Evolutionary conservation across 2,329 filamentous ascomycete genomes (phyloP), one percentile per base, ranked within the genome.

Genomic region (Penicillium aurantiogriseum): DNA sequence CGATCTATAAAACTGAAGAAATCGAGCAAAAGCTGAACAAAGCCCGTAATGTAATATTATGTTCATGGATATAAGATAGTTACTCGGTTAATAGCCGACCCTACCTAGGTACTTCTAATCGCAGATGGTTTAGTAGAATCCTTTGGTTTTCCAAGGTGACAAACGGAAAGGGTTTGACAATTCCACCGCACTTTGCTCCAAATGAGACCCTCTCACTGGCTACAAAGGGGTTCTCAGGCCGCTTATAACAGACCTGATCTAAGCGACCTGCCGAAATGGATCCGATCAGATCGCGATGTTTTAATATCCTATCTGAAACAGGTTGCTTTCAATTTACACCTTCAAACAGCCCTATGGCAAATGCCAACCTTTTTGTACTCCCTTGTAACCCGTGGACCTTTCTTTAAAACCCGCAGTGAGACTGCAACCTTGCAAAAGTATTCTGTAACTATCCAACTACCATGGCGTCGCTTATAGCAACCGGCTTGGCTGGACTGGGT

Each of bases 181-280:
- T 25, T 23, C 23, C 23, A 4, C 23, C 3, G n/a, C n/a, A n/a
- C n/a, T n/a, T n/a, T n/a, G n/a, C n/a, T n/a, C n/a, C n/a, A n/a
- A n/a, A n/a, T n/a, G n/a, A n/a, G n/a, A n/a, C n/a, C n/a, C n/a
- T n/a, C n/a, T n/a, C 23, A 23, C 23, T 23, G 4, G 23, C 23
- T 23, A 23, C 23, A 23, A 23, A 23, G 23, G 23, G 23, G 23
- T 23, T 23, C 23, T 23, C 23, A 5, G 23, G 23, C 23, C 23
- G 23, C 23, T 65, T 62, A 56, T 60, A 57, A 44, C 51, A 38
- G 60, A 61, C 57, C 59, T 56, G 56, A 65, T 56, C 52, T 66
- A 64, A 66, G 64, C 63, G 59, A 66, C 38, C 56, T 45, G 52
- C 23, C 25, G 17, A 42, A 51, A 44, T 50, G 5, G 25, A 33